These are phyloP conservation scores for Lactifluus hygrophoroides DNA, from an alignment of 768 basidiomycete genomes.

Conservation along the genomic window DNA sequence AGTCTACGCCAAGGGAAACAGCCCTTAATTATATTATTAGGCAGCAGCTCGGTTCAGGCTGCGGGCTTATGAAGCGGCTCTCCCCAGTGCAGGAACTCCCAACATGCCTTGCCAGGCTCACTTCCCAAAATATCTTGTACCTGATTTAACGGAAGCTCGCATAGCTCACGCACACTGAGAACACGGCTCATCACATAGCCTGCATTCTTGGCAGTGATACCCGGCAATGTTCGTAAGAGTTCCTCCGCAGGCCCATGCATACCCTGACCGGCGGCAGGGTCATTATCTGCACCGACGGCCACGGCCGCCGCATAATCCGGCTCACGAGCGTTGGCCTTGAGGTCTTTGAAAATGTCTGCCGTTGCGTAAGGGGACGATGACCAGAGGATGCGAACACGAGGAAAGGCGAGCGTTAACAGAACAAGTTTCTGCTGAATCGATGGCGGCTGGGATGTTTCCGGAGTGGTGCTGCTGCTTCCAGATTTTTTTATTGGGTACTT, in stretches of 20 bases:
- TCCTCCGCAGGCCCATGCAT: conserved; percentile 76
- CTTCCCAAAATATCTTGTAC: conserved; percentile 71
- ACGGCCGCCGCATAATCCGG: conserved; percentile 75
- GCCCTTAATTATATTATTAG: neutral
- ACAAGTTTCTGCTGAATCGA: conserved; percentile 88
- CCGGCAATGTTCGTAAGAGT: conserved; percentile 72
- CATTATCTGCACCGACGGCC: conserved; percentile 72
- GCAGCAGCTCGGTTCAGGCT: neutral
- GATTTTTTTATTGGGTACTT: conserved; percentile 54
- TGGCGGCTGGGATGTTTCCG: conserved; percentile 34
- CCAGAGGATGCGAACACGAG: conserved; percentile 92
- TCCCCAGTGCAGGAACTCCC: conserved; percentile 74
- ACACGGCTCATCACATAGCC: conserved; percentile 79
- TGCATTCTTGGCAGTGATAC: conserved; percentile 76
- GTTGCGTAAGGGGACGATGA: conserved; percentile 92
- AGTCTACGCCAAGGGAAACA: neutral
- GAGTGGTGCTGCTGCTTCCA: conserved; percentile 20
- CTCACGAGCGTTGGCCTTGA: conserved; percentile 72
- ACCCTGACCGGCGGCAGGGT: conserved; percentile 54
- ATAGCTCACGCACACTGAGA: conserved; percentile 67
- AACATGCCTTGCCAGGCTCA: conserved; percentile 74
- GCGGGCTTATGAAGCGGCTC: conserved; percentile 26
- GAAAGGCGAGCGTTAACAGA: conserved; percentile 82
- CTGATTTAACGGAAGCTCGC: conserved; percentile 47
- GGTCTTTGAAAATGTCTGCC: conserved; percentile 84